Conservation (phyloP, 208 protist genomes). For the Trypanosoma rangeli region DNA sequence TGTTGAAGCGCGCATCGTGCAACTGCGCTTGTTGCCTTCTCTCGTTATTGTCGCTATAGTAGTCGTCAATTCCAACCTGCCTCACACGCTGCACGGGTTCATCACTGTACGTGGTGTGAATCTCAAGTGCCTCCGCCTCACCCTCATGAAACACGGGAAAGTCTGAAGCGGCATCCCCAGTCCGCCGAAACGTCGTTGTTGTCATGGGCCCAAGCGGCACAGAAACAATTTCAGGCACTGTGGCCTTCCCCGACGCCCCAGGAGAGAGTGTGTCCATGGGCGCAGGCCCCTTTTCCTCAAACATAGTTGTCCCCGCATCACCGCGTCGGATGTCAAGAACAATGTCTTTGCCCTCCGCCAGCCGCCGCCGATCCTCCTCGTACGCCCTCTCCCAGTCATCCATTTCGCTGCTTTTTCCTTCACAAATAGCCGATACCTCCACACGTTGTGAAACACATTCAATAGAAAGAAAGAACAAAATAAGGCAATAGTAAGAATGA, state of each 20-base stretch:
- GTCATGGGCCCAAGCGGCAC: neutral
- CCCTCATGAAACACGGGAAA: neutral
- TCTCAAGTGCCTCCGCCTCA: conserved; percentile 4
- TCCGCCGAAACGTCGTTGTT: neutral
- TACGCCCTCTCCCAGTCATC: conserved; percentile 32
- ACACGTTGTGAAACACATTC: conserved; percentile 7
- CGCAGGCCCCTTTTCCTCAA: conserved; percentile 7
- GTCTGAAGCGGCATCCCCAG: neutral
- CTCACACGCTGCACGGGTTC: neutral
- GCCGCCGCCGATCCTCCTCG: conserved; percentile 25
- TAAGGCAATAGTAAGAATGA: conserved; percentile 3
- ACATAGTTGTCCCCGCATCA: conserved; percentile 1
- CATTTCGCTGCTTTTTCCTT: conserved; percentile 5
- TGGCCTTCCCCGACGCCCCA: neutral
- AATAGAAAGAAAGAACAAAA: conserved; percentile 7
- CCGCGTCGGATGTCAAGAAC: neutral
- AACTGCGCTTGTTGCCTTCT: neutral
- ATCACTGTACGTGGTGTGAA: conserved; percentile 16
- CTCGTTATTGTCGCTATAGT: neutral
- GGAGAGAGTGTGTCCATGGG: too few relatives aligned
- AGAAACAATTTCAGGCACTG: neutral
- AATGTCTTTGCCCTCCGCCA: conserved; percentile 20
- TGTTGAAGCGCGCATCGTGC: conserved; percentile 19
- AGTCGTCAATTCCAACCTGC: neutral
- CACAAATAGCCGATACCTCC: neutral